Evolutionary conservation across 2,329 filamentous ascomycete genomes (phyloP).

Genomic region (Colletotrichum camelliae): DNA sequence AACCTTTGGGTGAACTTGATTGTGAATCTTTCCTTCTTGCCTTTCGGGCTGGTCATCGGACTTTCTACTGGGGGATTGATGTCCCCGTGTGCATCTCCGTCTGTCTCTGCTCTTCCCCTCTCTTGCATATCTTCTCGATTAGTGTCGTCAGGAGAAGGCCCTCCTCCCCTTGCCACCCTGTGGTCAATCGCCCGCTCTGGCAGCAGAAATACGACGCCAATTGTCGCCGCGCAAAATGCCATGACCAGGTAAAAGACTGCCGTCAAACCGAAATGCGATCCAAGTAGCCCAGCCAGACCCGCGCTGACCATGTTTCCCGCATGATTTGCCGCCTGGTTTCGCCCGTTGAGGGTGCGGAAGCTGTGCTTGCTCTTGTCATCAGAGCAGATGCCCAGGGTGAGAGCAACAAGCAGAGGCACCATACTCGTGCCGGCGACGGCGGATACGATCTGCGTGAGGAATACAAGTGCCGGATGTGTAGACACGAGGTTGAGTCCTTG

Average conservation of each 20-base stretch:
- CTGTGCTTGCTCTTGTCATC: neutral
- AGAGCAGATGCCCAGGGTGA: conserved; percentile 9
- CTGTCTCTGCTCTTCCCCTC: neutral
- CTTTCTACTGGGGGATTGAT: neutral
- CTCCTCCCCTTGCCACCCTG: neutral
- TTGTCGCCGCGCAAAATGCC: neutral
- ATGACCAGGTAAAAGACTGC: conserved; percentile 11
- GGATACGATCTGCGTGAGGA: conserved; percentile 11
- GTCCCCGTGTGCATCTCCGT: neutral
- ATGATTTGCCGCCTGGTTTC: conserved; percentile 7
- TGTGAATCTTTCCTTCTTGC: neutral
- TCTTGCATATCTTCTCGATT: neutral
- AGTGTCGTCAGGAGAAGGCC: neutral
- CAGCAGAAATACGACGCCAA: neutral
- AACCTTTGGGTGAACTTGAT: neutral
- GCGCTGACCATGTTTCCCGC: conserved; percentile 17
- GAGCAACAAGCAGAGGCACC: conserved; percentile 5
- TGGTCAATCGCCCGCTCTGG: conserved; percentile 4
- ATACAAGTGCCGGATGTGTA: conserved; percentile 11
- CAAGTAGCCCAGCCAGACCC: neutral
- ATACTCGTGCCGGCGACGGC: conserved; percentile 7
- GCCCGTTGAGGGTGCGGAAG: conserved; percentile 1
- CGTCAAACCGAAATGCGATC: neutral
- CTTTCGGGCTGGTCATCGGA: neutral
- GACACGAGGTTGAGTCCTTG: conserved; percentile 6